Base-by-base conservation (phyloP, 2,329 filamentous ascomycete species). In the Dothiorella sarmentorum region DNA sequence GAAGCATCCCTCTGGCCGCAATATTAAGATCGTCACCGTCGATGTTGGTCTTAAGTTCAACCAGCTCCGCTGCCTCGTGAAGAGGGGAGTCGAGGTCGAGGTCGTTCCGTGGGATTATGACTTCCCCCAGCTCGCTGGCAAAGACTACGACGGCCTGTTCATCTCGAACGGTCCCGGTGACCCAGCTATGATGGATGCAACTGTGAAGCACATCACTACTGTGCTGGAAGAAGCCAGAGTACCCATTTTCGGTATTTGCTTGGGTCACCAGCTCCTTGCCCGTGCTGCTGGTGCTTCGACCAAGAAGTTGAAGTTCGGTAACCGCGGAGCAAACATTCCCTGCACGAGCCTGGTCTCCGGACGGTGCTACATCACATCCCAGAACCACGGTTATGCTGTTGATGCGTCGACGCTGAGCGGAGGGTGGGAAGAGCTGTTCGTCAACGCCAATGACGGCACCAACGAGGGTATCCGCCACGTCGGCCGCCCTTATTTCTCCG, bases 31-130 rank as follows among this genome's bases (percentile, higher is more conserved):
- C 62, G 81, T 97, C 52, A 96, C 91, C 72, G 84, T 99, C 66
- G 94, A 99, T 78, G 93, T 99, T 66, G 94, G 94, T 73, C 87
- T 97, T 81, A 99, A 99, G 78, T 97, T 90, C 79, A 99, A 97
- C 78, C 94, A 99, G 78, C 82, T 99, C 67, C 85, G 94, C 66
- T 99, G 94, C 78, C 86, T 99, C 68, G 81, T 99, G 61, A 87
- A 86, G 68, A 86, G 94, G 66, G 94, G 94, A 58, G 89, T 97
- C 58, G 94, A 99, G 73, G 92, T 97, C 51, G 78, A 96, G 64
- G 91, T 97, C 59, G 92, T 94, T 63, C 94, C 94, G 9, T 99
- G 93, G 92, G 87, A 99, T 77, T 91, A 97, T 70, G 88, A 97
- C 73, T 91, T 97, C 73, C 85, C 87, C 57, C 77, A 81, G 58